These are phyloP conservation scores for Galerina marginata DNA, from an alignment of 768 basidiomycete genomes.

Conservation along the genomic window DNA sequence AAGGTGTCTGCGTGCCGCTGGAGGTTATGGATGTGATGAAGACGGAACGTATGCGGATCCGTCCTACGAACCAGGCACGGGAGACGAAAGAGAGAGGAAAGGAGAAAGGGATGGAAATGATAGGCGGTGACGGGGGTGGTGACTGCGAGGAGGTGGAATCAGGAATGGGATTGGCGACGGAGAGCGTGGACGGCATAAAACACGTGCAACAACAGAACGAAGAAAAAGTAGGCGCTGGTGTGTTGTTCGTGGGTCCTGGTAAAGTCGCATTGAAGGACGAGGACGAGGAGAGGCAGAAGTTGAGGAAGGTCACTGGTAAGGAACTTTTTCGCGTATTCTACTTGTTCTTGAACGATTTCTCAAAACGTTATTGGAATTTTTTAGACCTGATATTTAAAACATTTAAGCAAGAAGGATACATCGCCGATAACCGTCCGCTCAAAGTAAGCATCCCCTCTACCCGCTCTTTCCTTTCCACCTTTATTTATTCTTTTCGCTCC, in stretches of 20 bases:
- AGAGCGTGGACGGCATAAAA: no score
- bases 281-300: constrained; percentile 17
- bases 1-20: constrained; percentile 41
- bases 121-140: not conserved
- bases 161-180: not conserved
- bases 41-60: constrained; percentile 30
- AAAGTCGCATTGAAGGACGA: not conserved
- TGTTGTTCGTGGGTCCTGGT: constrained; percentile 25
- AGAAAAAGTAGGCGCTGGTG: constrained; percentile 27
- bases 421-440: constrained; percentile 49
- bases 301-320: constrained; percentile 37
- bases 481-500: no score
- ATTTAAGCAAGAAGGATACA: constrained; percentile 48
- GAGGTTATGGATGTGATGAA: constrained; percentile 45
- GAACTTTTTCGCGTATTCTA: no score
- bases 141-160: not conserved
- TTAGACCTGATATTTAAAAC: constrained; percentile 47
- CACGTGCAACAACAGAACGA: not conserved
- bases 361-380: not conserved
- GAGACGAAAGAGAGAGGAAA: not conserved
- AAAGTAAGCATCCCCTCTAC: constrained; percentile 40
- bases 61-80: not conserved
- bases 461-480: not conserved
- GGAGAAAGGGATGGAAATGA: not conserved
- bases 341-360: no score